A percentile compares a stretch with the other conserved stretches of the same genome.
phyloP scores from a whole-genome alignment of 495 filamentous ascomycete genomes.

The Aspergillus sclerotiicarbonarius region DNA sequence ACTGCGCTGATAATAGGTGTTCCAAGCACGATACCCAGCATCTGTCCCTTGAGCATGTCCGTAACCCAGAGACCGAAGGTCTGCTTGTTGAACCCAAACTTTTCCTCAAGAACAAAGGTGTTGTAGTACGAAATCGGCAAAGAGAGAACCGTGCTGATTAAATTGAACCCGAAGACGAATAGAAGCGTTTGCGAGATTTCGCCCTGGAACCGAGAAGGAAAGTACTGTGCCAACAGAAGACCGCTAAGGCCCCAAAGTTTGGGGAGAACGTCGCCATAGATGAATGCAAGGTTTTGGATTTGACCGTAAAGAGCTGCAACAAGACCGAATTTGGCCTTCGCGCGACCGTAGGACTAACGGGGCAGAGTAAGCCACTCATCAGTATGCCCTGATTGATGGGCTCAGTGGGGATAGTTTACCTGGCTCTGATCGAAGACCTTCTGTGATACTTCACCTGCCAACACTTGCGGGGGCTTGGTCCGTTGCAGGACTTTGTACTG shows the following conservation, averaged over 20 bases:
- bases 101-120: slow-evolving; percentile 93
- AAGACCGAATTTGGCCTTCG: slow-evolving; percentile 87
- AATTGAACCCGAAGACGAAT: slow-evolving; percentile 84
- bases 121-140: slow-evolving; percentile 86
- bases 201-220: slow-evolving; percentile 75
- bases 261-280: slow-evolving; percentile 86
- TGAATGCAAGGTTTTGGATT: slow-evolving; percentile 79
- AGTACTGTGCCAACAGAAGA: slow-evolving; percentile 65
- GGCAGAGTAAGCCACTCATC: neutral
- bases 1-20: slow-evolving; percentile 87
- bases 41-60: slow-evolving; percentile 89
- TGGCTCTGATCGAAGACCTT: slow-evolving; percentile 94
- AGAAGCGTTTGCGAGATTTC: slow-evolving; percentile 92
- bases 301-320: slow-evolving; percentile 79
- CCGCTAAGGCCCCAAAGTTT: slow-evolving; percentile 86
- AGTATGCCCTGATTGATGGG: neutral
- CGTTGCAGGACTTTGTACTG: slow-evolving; percentile 83
- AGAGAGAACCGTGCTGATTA: slow-evolving; percentile 72
- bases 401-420: slow-evolving; percentile 34
- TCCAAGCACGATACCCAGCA: slow-evolving; percentile 73
- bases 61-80: slow-evolving; percentile 83
- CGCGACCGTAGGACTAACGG: slow-evolving; percentile 79
- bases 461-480: slow-evolving; percentile 76
- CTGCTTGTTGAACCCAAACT: slow-evolving; percentile 98
- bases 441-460: slow-evolving; percentile 81